Conservation (phyloP, 2,329 filamentous ascomycete genomes). For the Aspergillus awamori region DNA sequence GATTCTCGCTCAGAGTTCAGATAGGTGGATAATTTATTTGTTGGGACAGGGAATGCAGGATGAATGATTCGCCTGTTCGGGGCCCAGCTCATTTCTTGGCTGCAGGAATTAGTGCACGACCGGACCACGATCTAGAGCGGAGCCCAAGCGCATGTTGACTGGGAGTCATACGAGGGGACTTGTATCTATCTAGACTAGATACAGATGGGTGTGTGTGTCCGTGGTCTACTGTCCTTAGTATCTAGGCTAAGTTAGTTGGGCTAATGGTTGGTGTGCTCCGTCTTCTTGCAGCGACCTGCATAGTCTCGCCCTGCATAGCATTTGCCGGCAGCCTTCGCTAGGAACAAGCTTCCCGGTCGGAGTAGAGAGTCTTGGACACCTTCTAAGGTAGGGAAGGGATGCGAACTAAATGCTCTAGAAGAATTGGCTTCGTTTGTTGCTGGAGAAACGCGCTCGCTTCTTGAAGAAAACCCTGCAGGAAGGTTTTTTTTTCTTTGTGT, state of each 20-base stretch:
- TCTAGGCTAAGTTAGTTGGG: too few species aligned
- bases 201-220: too few species aligned
- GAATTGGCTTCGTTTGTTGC: neutral
- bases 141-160: neutral
- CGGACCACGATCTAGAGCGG: slow-evolving; percentile 2
- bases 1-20: neutral
- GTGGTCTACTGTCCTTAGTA: too few species aligned
- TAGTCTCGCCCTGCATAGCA: neutral
- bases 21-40: slow-evolving; percentile 1
- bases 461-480: neutral
- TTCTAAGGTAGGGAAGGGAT: neutral
- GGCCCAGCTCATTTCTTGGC: neutral
- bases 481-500: neutral
- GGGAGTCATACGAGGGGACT: too few species aligned
- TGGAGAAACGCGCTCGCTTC: neutral
- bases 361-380: neutral
- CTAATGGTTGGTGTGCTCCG: neutral
- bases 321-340: neutral
- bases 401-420: neutral
- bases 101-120: neutral
- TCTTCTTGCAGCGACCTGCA: neutral
- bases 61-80: neutral
- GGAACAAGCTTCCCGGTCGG: neutral
- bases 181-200: too few species aligned
- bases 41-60: neutral